These are phyloP conservation scores for Annona squamosa DNA, from an alignment of 164 flowering plant genomes.

Conservation along the genomic window DNA sequence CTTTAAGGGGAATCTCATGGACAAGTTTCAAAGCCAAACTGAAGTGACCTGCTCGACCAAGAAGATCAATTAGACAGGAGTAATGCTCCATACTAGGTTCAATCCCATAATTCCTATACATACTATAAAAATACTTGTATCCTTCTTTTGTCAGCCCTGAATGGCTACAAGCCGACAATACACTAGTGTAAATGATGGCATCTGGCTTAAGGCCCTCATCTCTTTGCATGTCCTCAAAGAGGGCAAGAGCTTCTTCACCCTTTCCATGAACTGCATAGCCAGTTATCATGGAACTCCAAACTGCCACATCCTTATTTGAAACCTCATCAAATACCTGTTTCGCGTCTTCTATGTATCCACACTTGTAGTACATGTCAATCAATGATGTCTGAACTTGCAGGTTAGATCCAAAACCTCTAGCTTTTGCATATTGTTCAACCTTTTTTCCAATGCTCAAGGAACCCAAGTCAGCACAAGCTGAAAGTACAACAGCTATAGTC, in stretches of 20 bases:
- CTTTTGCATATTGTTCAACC: conserved; percentile 23
- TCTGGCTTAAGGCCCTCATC: conserved; percentile 24
- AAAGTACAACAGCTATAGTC: conserved; percentile 24
- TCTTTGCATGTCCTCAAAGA: conserved; percentile 24
- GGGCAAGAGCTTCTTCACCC: conserved; percentile 30
- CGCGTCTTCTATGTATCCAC: conserved; percentile 33
- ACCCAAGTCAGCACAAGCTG: conserved; percentile 43
- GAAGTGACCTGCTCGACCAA: conserved; percentile 29
- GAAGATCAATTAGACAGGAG: conserved; percentile 25
- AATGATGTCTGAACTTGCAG: conserved; percentile 29
- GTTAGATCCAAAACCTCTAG: conserved; percentile 20
- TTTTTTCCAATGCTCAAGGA: conserved; percentile 26
- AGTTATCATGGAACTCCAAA: conserved; percentile 41
- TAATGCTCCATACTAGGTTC: conserved; percentile 29
- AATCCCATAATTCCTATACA: conserved; percentile 27
- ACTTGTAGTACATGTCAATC: conserved; percentile 37
- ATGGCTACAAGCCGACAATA: conserved; percentile 34
- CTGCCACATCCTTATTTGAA: conserved; percentile 25
- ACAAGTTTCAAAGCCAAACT: conserved; percentile 23
- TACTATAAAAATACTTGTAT: conserved; percentile 22
- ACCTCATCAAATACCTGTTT: conserved; percentile 21
- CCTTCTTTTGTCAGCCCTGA: conserved; percentile 33
- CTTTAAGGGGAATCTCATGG: conserved; percentile 22
- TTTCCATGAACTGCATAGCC: conserved; percentile 33
- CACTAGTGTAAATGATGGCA: conserved; percentile 23